Conservation (phyloP, 805 yeast species). For the Candida stauntonica region DNA sequence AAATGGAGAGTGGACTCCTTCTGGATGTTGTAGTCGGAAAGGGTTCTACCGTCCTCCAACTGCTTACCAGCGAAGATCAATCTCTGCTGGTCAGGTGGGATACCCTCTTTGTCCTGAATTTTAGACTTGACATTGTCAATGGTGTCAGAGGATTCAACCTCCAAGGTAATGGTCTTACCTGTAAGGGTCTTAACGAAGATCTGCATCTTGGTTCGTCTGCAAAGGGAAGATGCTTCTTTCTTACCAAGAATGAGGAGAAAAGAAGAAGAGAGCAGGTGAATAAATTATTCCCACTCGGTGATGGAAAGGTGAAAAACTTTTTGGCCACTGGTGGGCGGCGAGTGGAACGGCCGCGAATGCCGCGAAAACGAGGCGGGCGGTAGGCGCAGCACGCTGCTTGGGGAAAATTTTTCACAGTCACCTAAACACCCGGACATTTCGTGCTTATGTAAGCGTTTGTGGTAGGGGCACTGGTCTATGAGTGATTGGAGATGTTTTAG, state of each 20-base stretch:
- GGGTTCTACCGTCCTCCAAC: conserved; percentile 93
- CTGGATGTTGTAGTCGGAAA: conserved; percentile 97
- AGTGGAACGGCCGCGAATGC: neutral
- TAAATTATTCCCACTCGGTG: neutral
- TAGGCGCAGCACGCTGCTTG: neutral
- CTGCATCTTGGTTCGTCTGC: conserved; percentile 70
- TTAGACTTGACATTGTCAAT: conserved; percentile 95
- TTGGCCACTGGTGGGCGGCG: neutral
- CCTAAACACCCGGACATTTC: neutral
- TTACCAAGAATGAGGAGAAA: conserved; percentile 25
- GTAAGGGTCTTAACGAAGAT: conserved; percentile 99
- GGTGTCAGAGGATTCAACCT: conserved; percentile 96
- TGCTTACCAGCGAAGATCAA: conserved; percentile 97
- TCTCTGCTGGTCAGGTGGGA: conserved; percentile 97
- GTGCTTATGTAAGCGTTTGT: neutral
- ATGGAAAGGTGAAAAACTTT: conserved; percentile 3
- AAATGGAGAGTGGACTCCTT: conserved; percentile 95
- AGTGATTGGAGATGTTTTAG: neutral
- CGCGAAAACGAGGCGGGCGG: neutral
- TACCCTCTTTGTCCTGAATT: conserved; percentile 97
- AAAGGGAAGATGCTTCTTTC: conserved; percentile 31
- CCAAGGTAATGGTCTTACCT: conserved; percentile 98
- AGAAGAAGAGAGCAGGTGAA: conserved; percentile 1
- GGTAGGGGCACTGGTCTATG: too few species aligned
- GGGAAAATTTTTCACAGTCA: neutral